phyloP scores from a whole-genome alignment of 2,329 filamentous ascomycete genomes.

The Biscogniauxia marginata region DNA sequence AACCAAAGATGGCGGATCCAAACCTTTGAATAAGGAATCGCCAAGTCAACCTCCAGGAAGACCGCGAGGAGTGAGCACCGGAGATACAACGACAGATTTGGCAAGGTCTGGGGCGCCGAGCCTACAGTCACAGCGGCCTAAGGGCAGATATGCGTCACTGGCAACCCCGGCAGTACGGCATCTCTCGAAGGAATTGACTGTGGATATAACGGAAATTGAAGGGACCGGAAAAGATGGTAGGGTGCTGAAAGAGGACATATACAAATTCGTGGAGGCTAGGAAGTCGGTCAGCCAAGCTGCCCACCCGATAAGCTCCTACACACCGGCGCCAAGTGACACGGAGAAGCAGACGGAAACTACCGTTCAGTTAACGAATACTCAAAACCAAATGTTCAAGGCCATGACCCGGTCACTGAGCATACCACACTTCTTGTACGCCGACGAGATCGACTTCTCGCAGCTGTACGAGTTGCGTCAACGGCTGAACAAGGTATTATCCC shows the following conservation, averaged over 20 bases:
- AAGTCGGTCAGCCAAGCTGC: constrained; percentile 24
- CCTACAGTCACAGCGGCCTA: constrained; percentile 33
- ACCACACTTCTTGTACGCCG: constrained; percentile 93
- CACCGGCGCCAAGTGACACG: constrained; percentile 33
- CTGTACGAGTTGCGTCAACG: constrained; percentile 71
- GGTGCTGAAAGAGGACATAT: constrained; percentile 89
- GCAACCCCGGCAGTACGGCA: constrained; percentile 93
- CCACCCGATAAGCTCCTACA: constrained; percentile 30
- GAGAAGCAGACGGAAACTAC: constrained; percentile 65
- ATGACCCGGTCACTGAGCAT: constrained; percentile 93
- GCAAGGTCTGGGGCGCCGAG: constrained; percentile 6
- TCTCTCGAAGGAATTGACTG: constrained; percentile 72
- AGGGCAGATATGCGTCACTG: constrained; percentile 68
- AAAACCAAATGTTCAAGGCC: constrained; percentile 93
- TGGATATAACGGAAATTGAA: constrained; percentile 74
- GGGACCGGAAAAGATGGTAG: constrained; percentile 90
- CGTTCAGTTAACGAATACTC: constrained; percentile 71
- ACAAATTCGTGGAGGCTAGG: constrained; percentile 62
- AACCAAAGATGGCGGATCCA: constrained; percentile 27
- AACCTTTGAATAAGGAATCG: constrained; percentile 23
- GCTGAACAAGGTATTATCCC: constrained; percentile 64
- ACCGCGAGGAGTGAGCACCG: constrained; percentile 8
- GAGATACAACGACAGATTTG: constrained; percentile 7
- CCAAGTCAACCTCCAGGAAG: constrained; percentile 19
- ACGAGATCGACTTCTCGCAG: constrained; percentile 79